Conservation (phyloP, 768 basidiomycete species). For the Phanerochaete sordida region DNA sequence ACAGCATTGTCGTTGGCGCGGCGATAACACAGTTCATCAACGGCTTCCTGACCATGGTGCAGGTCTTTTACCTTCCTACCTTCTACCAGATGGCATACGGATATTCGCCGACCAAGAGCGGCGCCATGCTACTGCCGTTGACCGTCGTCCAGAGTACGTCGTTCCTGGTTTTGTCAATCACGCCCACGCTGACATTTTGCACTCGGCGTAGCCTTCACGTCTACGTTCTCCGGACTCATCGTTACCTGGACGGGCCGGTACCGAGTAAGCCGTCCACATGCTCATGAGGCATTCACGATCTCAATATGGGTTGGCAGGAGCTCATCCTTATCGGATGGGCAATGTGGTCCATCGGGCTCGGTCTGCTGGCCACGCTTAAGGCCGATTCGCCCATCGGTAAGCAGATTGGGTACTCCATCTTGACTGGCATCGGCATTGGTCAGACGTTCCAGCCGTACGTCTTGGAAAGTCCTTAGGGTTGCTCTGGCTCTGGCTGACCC, state of each 20-base stretch:
- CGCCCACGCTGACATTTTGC: neutral
- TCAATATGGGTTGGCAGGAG: neutral
- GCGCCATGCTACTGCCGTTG: neutral
- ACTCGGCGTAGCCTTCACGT: neutral
- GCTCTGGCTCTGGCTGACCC: neutral
- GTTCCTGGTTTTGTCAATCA: neutral
- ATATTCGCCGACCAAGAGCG: neutral
- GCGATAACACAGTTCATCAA: neutral
- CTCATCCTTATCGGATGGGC: neutral
- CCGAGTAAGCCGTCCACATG: neutral
- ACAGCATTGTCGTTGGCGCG: neutral
- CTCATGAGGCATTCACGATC: no score
- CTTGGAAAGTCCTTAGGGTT: no score
- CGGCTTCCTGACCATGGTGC: neutral
- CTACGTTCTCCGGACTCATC: neutral
- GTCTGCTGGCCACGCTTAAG: neutral
- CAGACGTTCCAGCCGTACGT: neutral
- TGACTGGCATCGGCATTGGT: neutral
- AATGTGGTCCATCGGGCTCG: neutral
- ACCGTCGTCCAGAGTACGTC: neutral
- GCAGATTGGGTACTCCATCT: neutral
- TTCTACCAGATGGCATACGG: neutral
- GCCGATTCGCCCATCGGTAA: neutral
- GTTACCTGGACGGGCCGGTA: neutral
- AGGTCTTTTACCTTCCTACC: neutral